Evolutionary conservation across 805 yeast genomes (phyloP).

Genomic region (Kuraishia ogatae): DNA sequence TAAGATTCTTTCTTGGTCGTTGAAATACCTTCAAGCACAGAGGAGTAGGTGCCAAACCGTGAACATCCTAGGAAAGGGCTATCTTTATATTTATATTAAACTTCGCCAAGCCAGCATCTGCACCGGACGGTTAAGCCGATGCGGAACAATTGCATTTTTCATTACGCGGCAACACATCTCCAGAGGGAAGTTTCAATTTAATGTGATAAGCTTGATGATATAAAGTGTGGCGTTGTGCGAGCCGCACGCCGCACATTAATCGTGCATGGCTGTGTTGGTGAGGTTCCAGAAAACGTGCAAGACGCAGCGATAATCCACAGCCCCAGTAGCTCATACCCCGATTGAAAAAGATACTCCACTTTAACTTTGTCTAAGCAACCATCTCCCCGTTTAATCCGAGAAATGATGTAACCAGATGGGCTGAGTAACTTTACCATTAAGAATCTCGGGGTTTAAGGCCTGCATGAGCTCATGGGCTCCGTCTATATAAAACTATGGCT

Average conservation of each 20-base stretch:
- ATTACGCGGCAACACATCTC: neutral
- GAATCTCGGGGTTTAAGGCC: neutral
- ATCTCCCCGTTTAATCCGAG: no score
- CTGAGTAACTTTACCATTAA: neutral
- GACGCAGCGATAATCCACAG: neutral
- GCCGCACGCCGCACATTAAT: neutral
- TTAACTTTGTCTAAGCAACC: no score
- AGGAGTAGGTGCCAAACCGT: no score
- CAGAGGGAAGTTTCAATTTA: neutral
- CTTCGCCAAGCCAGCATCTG: neutral
- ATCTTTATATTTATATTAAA: neutral
- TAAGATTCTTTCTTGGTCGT: neutral
- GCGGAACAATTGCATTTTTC: neutral
- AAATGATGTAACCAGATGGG: neutral
- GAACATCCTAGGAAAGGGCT: neutral
- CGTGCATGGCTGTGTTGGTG: neutral
- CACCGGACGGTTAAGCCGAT: no score
- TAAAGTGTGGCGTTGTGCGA: neutral
- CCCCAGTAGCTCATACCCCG: no score
- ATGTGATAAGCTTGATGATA: neutral
- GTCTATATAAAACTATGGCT: neutral
- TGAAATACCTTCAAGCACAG: no score
- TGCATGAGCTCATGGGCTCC: neutral
- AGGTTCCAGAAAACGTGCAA: neutral
- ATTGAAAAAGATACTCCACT: no score